A percentile compares a stretch with the other conserved stretches of the same genome.
Evolutionary conservation across 169 alveolate genomes (phyloP).

Genomic region (Besnoitia besnoiti): DNA sequence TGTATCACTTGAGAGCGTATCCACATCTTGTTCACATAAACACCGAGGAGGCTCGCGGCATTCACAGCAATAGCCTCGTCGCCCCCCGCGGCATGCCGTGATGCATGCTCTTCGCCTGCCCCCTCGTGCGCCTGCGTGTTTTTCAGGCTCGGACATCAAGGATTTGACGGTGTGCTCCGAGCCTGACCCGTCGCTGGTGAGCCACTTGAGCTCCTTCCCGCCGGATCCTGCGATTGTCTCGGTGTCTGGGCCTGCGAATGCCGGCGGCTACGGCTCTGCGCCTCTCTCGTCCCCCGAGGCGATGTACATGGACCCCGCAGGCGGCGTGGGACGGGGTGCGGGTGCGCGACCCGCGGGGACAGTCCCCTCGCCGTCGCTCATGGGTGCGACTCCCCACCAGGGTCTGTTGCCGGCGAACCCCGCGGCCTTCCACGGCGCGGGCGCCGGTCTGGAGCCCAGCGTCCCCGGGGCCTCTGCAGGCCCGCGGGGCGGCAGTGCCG

Average conservation of each 20-base stretch:
- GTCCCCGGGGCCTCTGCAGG: too few relatives aligned
- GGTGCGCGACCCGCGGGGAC: neutral
- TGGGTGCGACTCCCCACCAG: slow-evolving; percentile 9
- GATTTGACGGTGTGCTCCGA: slow-evolving; percentile 83
- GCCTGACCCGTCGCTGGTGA: slow-evolving; percentile 69
- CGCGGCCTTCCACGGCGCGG: neutral
- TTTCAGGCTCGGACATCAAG: slow-evolving; percentile 80
- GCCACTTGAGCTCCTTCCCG: slow-evolving; percentile 71
- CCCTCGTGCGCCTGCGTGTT: neutral
- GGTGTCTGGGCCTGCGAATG: neutral
- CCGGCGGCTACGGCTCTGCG: neutral
- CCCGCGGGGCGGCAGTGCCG: too few relatives aligned
- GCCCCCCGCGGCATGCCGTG: too few relatives aligned
- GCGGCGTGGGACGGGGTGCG: neutral
- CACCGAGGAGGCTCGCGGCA: too few relatives aligned
- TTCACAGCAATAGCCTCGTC: too few relatives aligned
- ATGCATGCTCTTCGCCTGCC: too few relatives aligned
- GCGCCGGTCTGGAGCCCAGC: neutral
- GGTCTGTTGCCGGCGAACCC: neutral
- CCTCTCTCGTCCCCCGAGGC: neutral
- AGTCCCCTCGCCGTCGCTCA: neutral
- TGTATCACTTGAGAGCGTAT: too few relatives aligned
- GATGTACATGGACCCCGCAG: neutral
- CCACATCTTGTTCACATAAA: too few relatives aligned
- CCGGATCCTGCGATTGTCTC: slow-evolving; percentile 69